Evolutionary conservation across 306 rosid species (phyloP).

Genomic region (Neltuma alba): DNA sequence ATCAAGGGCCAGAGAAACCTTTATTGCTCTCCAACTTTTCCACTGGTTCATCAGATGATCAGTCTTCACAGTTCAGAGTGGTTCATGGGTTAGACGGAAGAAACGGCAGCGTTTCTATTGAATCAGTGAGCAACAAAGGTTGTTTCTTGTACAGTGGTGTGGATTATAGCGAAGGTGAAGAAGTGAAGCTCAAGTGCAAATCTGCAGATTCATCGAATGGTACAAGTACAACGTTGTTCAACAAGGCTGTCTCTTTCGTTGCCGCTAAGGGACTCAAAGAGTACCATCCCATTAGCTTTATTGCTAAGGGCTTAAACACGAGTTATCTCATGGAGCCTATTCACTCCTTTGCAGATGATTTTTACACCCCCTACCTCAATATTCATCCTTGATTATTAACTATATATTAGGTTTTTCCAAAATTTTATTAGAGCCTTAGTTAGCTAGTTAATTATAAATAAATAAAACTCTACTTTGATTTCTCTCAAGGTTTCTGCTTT

Average conservation of each 20-base stretch:
- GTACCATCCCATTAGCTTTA: slow-evolving; percentile 61
- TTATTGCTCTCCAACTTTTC: slow-evolving; percentile 32
- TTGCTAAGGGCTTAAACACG: slow-evolving; percentile 45
- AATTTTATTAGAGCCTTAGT: neutral
- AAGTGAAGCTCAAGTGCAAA: slow-evolving; percentile 31
- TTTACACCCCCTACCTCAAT: slow-evolving; percentile 54
- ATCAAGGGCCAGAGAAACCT: slow-evolving; percentile 35
- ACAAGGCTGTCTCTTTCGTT: slow-evolving; percentile 50
- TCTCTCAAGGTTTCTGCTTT: neutral
- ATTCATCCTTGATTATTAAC: neutral
- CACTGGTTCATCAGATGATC: neutral
- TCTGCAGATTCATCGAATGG: neutral
- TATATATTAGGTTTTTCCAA: neutral
- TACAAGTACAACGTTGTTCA: neutral
- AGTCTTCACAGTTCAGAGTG: slow-evolving; percentile 36
- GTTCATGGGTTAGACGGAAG: slow-evolving; percentile 53
- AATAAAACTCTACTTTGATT: neutral
- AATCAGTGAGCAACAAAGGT: slow-evolving; percentile 38
- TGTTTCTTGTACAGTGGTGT: slow-evolving; percentile 36
- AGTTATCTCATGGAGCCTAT: slow-evolving; percentile 51
- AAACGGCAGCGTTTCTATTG: slow-evolving; percentile 40
- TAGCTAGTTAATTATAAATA: neutral
- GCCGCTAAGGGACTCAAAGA: slow-evolving; percentile 33
- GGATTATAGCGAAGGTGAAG: neutral
- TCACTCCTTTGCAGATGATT: slow-evolving; percentile 43